phyloP scores from a whole-genome alignment of 257 asterid species.

The Solanum arcanum region DNA sequence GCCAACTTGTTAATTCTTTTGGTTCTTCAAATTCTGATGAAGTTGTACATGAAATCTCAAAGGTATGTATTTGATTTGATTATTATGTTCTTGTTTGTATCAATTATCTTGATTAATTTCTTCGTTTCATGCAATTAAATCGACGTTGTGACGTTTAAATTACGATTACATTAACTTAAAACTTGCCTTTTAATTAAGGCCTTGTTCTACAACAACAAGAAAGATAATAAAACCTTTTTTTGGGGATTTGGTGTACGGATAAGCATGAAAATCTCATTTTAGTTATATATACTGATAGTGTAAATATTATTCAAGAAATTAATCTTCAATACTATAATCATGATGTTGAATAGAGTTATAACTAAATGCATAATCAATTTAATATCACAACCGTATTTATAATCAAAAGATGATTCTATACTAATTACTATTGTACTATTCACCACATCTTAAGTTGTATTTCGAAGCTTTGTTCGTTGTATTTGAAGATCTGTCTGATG shows the following conservation, averaged over 20 bases:
- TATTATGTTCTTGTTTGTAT: background rate
- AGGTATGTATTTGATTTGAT: background rate
- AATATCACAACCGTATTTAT: too few relatives aligned
- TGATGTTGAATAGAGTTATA: background rate
- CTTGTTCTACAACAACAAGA: background rate
- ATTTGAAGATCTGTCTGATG: fast-evolving
- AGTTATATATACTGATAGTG: background rate
- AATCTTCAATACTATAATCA: background rate
- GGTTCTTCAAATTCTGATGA: constrained; percentile 16
- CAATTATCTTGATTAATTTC: background rate
- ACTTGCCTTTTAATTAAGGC: background rate
- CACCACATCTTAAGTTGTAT: background rate
- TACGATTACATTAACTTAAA: background rate
- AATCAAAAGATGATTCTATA: background rate
- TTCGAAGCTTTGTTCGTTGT: background rate
- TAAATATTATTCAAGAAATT: background rate
- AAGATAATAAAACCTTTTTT: background rate
- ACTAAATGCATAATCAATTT: background rate
- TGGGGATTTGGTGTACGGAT: background rate
- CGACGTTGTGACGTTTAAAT: background rate
- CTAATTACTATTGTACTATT: background rate
- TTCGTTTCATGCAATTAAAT: background rate
- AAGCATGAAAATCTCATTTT: background rate
- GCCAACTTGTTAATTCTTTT: constrained; percentile 49
- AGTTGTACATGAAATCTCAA: constrained; percentile 35